Conservation (phyloP, 495 filamentous ascomycete species). For the Thozetella sp. region DNA sequence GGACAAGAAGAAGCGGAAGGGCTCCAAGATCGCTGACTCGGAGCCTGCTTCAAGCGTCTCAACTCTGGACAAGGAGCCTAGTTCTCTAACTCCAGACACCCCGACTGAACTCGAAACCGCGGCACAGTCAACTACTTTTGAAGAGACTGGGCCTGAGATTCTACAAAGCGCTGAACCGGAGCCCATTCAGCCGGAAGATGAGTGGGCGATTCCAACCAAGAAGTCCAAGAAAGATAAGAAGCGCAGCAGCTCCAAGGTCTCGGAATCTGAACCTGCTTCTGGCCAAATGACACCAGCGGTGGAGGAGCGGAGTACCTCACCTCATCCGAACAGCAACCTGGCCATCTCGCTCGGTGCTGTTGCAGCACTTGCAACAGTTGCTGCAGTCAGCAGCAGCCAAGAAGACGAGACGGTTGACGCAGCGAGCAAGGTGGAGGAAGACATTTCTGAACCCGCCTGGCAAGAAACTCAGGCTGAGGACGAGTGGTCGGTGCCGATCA, state of each 20-base stretch:
- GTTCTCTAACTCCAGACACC: too few relatives aligned
- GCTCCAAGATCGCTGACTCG: neutral
- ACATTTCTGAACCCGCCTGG: too few relatives aligned
- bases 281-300: constrained; percentile 14
- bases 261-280: constrained; percentile 17
- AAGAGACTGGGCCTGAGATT: neutral
- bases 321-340: neutral
- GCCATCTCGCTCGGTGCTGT: too few relatives aligned
- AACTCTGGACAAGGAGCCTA: neutral
- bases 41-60: neutral
- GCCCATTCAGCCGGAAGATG: constrained; percentile 17
- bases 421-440: too few relatives aligned
- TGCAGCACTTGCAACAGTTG: too few relatives aligned
- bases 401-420: too few relatives aligned
- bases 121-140: neutral
- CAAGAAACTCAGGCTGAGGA: neutral
- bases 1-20: constrained; percentile 16
- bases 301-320: neutral
- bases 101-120: neutral
- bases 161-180: constrained; percentile 12
- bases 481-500: constrained; percentile 4
- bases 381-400: too few relatives aligned
- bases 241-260: constrained; percentile 18
- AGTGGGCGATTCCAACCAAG: constrained; percentile 3
- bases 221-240: constrained; percentile 37